Conservation (phyloP, 2,329 filamentous ascomycete species). For the Thermomyces lanuginosus region DNA sequence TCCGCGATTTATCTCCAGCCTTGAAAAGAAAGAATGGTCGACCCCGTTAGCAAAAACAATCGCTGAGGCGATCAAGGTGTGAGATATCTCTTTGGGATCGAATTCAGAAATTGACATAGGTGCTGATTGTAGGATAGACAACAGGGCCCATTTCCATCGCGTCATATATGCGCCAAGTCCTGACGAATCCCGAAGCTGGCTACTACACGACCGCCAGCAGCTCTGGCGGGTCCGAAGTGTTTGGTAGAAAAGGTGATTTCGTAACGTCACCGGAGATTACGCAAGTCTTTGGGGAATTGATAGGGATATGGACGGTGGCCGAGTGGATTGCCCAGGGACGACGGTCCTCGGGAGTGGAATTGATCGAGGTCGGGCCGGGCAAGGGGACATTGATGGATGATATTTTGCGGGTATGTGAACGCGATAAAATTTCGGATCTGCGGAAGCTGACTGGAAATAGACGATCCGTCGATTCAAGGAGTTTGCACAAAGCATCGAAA, state of each 20-base stretch:
- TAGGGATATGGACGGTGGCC: conserved; percentile 86
- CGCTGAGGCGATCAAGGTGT: conserved; percentile 62
- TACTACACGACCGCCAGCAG: conserved; percentile 83
- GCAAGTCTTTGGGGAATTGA: conserved; percentile 85
- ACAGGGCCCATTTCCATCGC: conserved; percentile 86
- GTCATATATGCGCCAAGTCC: conserved; percentile 95
- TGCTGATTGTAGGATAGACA: conserved; percentile 31
- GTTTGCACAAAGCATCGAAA: conserved; percentile 60
- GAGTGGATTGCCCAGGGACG: conserved; percentile 91
- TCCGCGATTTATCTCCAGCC: conserved; percentile 20
- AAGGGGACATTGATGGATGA: conserved; percentile 95
- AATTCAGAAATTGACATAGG: background rate
- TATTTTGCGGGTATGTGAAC: conserved; percentile 56
- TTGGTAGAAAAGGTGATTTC: conserved; percentile 87
- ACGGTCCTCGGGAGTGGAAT: conserved; percentile 56
- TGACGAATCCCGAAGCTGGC: conserved; percentile 76
- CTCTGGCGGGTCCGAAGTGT: conserved; percentile 60
- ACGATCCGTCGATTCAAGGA: conserved; percentile 70
- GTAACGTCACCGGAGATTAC: conserved; percentile 96
- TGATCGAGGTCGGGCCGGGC: conserved; percentile 89
- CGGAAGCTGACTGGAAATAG: too few species aligned
- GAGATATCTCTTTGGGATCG: background rate
- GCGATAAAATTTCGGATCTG: too few species aligned
- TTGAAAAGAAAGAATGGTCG: conserved; percentile 54
- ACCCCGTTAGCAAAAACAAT: conserved; percentile 81